phyloP scores from a whole-genome alignment of 495 filamentous ascomycete genomes.

The Clohesyomyces aquaticus region DNA sequence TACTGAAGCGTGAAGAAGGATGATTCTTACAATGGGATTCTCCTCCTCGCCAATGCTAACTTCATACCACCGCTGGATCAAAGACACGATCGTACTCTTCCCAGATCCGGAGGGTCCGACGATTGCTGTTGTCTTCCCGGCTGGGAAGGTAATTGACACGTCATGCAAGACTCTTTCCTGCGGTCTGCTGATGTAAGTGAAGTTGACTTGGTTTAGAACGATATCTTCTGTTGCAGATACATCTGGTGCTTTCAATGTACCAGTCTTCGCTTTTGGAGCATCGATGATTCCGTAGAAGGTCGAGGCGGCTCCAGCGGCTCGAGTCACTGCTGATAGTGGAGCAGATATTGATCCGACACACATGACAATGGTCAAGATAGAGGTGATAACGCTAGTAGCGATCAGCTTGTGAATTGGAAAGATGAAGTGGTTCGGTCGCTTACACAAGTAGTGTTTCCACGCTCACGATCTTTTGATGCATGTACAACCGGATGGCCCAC shows the following conservation, averaged over 20 bases:
- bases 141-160: slow-evolving; percentile 31
- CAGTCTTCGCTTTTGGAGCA: too few species aligned
- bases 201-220: slow-evolving; percentile 36
- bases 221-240: slow-evolving; percentile 43
- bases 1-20: background rate
- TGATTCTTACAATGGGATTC: background rate
- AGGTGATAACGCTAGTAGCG: slow-evolving; percentile 38
- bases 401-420: background rate
- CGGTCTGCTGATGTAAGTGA: slow-evolving; percentile 42
- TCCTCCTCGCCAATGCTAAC: background rate
- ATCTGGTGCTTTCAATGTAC: too few species aligned
- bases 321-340: slow-evolving; percentile 36
- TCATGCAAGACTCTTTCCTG: slow-evolving; percentile 40
- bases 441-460: slow-evolving; percentile 21
- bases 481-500: slow-evolving; percentile 14
- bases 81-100: slow-evolving; percentile 42
- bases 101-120: slow-evolving; percentile 45
- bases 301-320: slow-evolving; percentile 37
- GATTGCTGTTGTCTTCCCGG: slow-evolving; percentile 44
- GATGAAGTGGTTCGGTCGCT: background rate
- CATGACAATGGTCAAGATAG: slow-evolving; percentile 38
- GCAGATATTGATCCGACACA: slow-evolving; percentile 28
- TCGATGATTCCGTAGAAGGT: background rate
- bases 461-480: slow-evolving; percentile 2
- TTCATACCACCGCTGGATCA: slow-evolving; percentile 9